Evolutionary conservation across 345 rosid genomes (phyloP).

Genomic region (Chamaenerion angustifolium): DNA sequence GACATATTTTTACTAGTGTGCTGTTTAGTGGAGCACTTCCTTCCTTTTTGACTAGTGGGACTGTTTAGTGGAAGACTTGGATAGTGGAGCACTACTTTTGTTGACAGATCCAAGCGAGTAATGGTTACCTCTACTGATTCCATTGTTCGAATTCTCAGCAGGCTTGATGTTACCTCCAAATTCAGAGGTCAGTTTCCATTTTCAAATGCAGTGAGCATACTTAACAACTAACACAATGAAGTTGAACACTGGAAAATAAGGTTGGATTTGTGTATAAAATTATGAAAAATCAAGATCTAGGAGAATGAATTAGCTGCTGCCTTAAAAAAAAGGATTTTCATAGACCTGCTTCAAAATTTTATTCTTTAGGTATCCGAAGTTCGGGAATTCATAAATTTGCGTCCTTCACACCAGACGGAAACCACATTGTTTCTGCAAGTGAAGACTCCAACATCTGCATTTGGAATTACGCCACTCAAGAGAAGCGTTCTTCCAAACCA

Average conservation of each 20-base stretch:
- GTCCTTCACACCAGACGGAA: conserved; percentile 60
- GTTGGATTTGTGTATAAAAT: too few species aligned
- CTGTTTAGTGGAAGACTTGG: too few species aligned
- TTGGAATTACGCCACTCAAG: conserved; percentile 44
- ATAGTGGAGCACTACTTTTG: too few species aligned
- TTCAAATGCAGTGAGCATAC: conserved; percentile 3
- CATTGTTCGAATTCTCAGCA: conserved; percentile 31
- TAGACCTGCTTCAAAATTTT: neutral
- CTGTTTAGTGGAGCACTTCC: too few species aligned
- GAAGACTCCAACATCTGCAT: conserved; percentile 55
- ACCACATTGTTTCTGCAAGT: conserved; percentile 50
- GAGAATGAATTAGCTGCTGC: too few species aligned
- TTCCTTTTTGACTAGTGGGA: too few species aligned
- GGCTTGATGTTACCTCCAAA: conserved; percentile 41
- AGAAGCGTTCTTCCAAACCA: conserved; percentile 19
- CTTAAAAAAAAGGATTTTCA: too few species aligned
- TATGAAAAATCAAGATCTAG: too few species aligned
- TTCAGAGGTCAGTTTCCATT: conserved; percentile 32
- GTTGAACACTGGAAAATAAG: too few species aligned
- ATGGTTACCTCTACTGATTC: conserved; percentile 73
- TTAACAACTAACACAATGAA: too few species aligned
- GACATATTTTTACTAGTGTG: too few species aligned
- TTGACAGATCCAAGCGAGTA: conserved; percentile 48
- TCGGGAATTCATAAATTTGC: conserved; percentile 46
- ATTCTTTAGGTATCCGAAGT: conserved; percentile 19